Base-by-base conservation (phyloP, 768 basidiomycete species). In the Hysterangium stoloniferum region DNA sequence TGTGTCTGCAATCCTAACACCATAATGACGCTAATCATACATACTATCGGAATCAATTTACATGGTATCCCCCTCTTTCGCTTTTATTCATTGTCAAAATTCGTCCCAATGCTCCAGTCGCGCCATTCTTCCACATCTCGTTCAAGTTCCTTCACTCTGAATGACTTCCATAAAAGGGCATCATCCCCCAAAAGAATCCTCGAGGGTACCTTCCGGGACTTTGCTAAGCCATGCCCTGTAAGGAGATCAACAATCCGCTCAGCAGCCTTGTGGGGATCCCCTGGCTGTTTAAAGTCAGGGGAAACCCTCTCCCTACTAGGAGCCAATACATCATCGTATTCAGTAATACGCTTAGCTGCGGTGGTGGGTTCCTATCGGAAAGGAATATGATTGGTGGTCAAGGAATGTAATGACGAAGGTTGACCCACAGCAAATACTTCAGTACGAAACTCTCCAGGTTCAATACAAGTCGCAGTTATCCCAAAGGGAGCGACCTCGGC, bases 371-470 rank as follows among this genome's bases (percentile, higher is more conserved):
- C 27, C 28, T 31, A 13, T 19, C 25, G 27, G 19, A 20, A 22
- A 20, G 19, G 1, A 35, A 36, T 44, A 3, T 28, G 44, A 7
- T 52, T 56, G 45, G 62, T 60, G 25, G 31, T 9, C 22, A 40
- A 19, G 35, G 2, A 6, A 1, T 5, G 5, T 34, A 29, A 40
- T 40, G 48, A 12, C 54, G 29, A 0, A n/a, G n/a, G n/a, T n/a
- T n/a, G n/a, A n/a, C n/a, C n/a, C n/a, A 48, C 45, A 8, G 35
- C 38, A 2, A 56, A 44, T 1, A 57, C 50, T 20, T 46, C 22
- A 6, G 61, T 64, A 36, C 59, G 58, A 52, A 60, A 60, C 29
- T 51, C 45, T 4, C 58, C 62, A 11, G 60, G 62, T 53, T 60
- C 50, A 28, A 52, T 15, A 17, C 28, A 25, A 4, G 28, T 25